A percentile compares a stretch with the other conserved stretches of the same genome.
phyloP scores from a whole-genome alignment of 2,329 filamentous ascomycete genomes.

The Rhinocladiella mackenziei region DNA sequence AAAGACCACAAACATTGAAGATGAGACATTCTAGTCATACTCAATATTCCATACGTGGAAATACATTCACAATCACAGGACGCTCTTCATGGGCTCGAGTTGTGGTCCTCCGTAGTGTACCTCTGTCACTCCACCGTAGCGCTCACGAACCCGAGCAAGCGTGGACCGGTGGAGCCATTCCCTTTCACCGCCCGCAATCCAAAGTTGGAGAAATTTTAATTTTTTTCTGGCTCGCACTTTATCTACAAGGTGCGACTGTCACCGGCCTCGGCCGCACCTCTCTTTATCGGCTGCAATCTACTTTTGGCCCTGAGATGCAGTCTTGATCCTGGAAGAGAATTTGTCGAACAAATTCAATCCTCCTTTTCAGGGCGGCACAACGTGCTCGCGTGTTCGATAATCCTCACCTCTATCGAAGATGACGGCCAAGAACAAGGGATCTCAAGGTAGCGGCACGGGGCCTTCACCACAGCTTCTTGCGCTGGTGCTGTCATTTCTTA shows the following conservation, averaged over 20 bases:
- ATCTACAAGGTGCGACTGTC: neutral
- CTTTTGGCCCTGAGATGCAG: neutral
- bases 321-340: neutral
- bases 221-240: neutral
- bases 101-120: neutral
- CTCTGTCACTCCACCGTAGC: no score
- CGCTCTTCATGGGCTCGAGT: no score
- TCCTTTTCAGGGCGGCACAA: no score
- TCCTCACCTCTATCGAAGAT: slow-evolving; percentile 7
- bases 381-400: no score
- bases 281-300: neutral
- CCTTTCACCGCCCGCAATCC: neutral
- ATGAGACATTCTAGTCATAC: slow-evolving; percentile 43
- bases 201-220: slow-evolving; percentile 3
- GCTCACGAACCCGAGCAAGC: no score
- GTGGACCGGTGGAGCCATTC: no score
- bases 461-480: slow-evolving; percentile 62
- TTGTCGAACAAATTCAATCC: no score
- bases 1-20: slow-evolving; percentile 40
- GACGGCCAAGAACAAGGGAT: slow-evolving; percentile 23
- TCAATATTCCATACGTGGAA: no score
- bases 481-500: slow-evolving; percentile 63
- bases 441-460: slow-evolving; percentile 31
- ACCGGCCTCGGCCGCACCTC: neutral
- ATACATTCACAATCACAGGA: no score